These are phyloP conservation scores for Tylopilus subfusipes DNA, from an alignment of 768 basidiomycete species.

Conservation along the genomic window DNA sequence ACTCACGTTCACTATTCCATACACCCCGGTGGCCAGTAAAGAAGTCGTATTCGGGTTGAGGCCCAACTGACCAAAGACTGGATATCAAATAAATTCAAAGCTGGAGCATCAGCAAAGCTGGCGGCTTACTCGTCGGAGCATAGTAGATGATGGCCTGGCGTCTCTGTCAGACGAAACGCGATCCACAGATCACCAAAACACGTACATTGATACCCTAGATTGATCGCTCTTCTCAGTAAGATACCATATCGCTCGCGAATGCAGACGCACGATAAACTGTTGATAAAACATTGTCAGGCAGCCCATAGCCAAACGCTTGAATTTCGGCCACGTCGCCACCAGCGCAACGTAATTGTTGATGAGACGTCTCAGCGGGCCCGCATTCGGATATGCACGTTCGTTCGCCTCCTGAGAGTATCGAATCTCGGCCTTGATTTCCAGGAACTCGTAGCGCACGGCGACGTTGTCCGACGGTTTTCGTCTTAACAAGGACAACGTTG, in stretches of 20 bases:
- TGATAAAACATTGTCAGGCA: conserved; percentile 34
- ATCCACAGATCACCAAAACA: not conserved
- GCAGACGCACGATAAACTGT: conserved; percentile 32
- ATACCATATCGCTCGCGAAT: not conserved
- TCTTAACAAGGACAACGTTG: conserved; percentile 34
- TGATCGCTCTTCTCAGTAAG: not conserved
- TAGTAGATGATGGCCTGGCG: conserved; percentile 31
- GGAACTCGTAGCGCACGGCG: conserved; percentile 36
- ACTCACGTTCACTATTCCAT: conserved; percentile 34
- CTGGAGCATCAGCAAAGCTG: conserved; percentile 5
- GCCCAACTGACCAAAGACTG: conserved; percentile 41
- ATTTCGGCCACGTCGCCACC: conserved; percentile 30
- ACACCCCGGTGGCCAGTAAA: conserved; percentile 40
- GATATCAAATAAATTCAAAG: conserved; percentile 14
- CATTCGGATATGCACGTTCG: conserved; percentile 19
- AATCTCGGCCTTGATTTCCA: conserved; percentile 39
- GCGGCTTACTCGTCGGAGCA: conserved; percentile 18
- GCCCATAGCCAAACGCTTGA: conserved; percentile 30
- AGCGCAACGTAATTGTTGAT: conserved; percentile 25
- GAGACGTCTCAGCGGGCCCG: conserved; percentile 15
- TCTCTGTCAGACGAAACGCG: conserved; percentile 3
- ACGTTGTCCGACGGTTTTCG: conserved; percentile 30
- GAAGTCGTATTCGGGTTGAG: conserved; percentile 39
- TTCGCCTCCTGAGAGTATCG: conserved; percentile 24
- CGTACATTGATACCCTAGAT: conserved; percentile 29